Evolutionary conservation across 441 rosid species (phyloP).

Genomic region (Manihot esculenta): DNA sequence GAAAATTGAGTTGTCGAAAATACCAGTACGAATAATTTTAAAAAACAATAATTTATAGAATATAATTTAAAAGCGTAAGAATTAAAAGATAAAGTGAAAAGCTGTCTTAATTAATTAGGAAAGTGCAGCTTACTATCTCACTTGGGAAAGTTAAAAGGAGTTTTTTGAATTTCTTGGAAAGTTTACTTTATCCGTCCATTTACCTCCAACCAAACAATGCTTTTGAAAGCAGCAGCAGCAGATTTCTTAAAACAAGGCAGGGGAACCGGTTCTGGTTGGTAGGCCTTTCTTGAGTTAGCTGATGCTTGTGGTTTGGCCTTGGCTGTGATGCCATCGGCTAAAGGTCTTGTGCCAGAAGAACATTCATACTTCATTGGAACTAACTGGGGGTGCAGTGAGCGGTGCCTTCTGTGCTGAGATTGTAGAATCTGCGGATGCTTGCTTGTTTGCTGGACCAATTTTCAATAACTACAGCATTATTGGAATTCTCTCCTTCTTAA

Average conservation of each 20-base stretch:
- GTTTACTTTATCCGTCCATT: no score
- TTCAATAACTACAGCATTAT: conserved; percentile 87
- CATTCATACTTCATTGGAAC: conserved; percentile 71
- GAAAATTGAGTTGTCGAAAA: no score
- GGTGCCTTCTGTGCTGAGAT: conserved; percentile 84
- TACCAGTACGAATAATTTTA: no score
- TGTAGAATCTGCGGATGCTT: conserved; percentile 88
- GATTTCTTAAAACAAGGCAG: conserved; percentile 80
- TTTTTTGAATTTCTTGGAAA: no score
- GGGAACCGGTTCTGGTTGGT: conserved; percentile 77
- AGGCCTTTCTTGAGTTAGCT: conserved; percentile 83
- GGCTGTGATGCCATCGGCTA: conserved; percentile 81
- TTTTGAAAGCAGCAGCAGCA: conserved; percentile 66
- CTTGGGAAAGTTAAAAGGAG: no score
- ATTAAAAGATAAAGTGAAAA: no score
- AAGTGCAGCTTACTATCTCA: no score
- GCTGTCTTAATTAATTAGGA: no score
- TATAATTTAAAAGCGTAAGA: no score
- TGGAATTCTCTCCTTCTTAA: conserved; percentile 88
- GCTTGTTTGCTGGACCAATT: conserved; percentile 84
- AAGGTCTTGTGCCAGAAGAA: conserved; percentile 81
- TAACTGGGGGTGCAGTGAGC: conserved; percentile 90
- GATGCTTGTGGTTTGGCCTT: conserved; percentile 72
- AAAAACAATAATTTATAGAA: no score
- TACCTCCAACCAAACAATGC: no score